A percentile compares a stretch with the other conserved stretches of the same genome.
These are phyloP conservation scores for Mayamaea pseudoterrestris DNA, from an alignment of 108 stramenopile genomes.

Conservation along the genomic window DNA sequence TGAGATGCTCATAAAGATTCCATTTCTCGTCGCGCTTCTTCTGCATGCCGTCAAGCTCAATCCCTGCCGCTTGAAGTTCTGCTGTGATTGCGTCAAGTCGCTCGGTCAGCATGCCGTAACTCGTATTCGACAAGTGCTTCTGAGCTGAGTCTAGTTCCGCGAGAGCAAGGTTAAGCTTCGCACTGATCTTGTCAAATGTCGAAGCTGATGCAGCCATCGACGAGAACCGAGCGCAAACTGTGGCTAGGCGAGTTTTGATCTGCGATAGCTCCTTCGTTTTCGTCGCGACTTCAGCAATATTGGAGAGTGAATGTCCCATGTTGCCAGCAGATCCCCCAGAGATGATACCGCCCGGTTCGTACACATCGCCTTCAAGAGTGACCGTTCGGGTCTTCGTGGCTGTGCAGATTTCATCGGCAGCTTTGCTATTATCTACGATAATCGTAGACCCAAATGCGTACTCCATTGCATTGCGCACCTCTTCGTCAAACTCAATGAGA, in stretches of 20 bases:
- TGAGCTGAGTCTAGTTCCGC: constrained; percentile 62
- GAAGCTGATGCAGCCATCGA: constrained; percentile 29
- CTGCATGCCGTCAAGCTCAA: constrained; percentile 56
- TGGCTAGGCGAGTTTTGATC: constrained; percentile 26
- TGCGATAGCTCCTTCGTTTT: constrained; percentile 33
- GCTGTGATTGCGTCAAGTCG: constrained; percentile 52
- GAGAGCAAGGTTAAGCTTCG: constrained; percentile 54
- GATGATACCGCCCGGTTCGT: constrained; percentile 95
- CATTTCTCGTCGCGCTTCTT: constrained; percentile 59
- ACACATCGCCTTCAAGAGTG: constrained; percentile 94
- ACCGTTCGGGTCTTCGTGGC: constrained; percentile 84
- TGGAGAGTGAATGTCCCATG: constrained; percentile 69
- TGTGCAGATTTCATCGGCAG: constrained; percentile 90
- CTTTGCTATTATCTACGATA: constrained; percentile 81
- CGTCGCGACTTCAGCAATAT: constrained; percentile 45
- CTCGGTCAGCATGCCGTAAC: constrained; percentile 66
- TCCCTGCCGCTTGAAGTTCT: constrained; percentile 49
- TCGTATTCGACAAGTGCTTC: constrained; percentile 83
- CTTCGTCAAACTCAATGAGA: constrained; percentile 93
- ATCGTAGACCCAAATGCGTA: constrained; percentile 91
- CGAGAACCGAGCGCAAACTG: constrained; percentile 32
- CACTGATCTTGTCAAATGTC: constrained; percentile 47
- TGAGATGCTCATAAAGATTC: constrained; percentile 67
- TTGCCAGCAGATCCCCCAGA: constrained; percentile 83
- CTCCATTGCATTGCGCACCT: constrained; percentile 87